Evolutionary conservation across 495 filamentous ascomycete species (phyloP), one percentile per base, ranked within the genome.

Genomic region (Zalerion maritima): DNA sequence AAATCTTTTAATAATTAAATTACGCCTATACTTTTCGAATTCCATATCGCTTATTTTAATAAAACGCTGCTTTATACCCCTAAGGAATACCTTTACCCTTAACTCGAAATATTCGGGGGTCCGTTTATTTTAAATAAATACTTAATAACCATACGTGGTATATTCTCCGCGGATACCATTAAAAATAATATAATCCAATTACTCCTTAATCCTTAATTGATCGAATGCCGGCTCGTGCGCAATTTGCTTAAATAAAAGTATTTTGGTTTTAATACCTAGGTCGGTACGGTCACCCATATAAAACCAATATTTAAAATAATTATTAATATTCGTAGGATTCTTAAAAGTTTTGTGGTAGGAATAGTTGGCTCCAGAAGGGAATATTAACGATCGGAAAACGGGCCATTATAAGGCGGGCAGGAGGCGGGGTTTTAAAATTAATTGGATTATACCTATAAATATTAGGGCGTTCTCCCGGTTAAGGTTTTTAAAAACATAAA

Each of bases 111-210:
- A 93, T 20, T 72, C 59, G 0, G 78, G 73, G 2, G 77, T 74
- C 40, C 75, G 75, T 59, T 99, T 91, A 43, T 81, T 91, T 58
- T 99, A 91, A 24, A 99, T 87, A 39, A 96, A 73, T 34, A 99
- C 75, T 7, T 85, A 69, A 47, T 85, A 93, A 5, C 80, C 81
- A 31, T 82, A 76, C 3, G 77, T 81, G 0, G 77, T 86, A 25
- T 70, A 49, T 19, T 66, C 70, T 31, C 74, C 62, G 24, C 78
- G 63, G 8, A 70, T 55, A 9, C 84, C 82, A 28, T 78, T 87
- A 58, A 80, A 93, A 1, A 99, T 87, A 25, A 96, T 76, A 44
- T 99, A 99, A 8, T 91, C 89, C 6, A 99, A 77, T 52, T 99
- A 91, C 50, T 99, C 89, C 50, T 94, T 94, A 23, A 87, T 94